Evolutionary conservation across 2,329 filamentous ascomycete genomes (phyloP).

Genomic region (Knufia petricola): DNA sequence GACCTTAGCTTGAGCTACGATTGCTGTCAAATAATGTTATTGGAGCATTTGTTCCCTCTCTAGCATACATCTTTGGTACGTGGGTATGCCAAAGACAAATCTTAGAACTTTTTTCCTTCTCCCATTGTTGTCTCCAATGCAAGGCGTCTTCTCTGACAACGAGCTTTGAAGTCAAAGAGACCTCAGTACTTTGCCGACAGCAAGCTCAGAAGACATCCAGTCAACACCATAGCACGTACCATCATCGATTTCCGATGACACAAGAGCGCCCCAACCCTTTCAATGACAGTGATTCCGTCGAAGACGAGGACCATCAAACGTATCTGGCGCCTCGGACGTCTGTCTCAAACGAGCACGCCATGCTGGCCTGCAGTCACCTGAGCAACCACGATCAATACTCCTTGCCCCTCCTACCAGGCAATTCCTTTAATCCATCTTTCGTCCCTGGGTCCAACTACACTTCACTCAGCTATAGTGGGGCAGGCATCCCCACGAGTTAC

Average conservation of each 20-base stretch:
- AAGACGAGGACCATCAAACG: background rate
- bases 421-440: background rate
- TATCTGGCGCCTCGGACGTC: background rate
- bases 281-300: background rate
- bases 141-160: background rate
- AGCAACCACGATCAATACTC: conserved; percentile 8
- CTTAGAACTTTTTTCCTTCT: background rate
- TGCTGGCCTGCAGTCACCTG: conserved; percentile 6
- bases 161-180: background rate
- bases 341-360: background rate
- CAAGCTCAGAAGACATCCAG: background rate
- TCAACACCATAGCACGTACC: background rate
- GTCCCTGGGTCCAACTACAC: background rate
- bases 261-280: background rate
- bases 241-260: background rate
- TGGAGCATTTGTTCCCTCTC: conserved; percentile 3
- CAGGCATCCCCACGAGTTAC: conserved; percentile 5
- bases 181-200: background rate
- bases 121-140: conserved; percentile 4
- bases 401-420: background rate
- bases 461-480: background rate
- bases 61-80: background rate
- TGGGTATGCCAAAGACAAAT: background rate
- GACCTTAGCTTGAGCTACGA: conserved; percentile 8
- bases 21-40: conserved; percentile 10